These are phyloP conservation scores for Naganishia albida DNA, from an alignment of 1,284 basidiomycete genomes.

Conservation along the genomic window DNA sequence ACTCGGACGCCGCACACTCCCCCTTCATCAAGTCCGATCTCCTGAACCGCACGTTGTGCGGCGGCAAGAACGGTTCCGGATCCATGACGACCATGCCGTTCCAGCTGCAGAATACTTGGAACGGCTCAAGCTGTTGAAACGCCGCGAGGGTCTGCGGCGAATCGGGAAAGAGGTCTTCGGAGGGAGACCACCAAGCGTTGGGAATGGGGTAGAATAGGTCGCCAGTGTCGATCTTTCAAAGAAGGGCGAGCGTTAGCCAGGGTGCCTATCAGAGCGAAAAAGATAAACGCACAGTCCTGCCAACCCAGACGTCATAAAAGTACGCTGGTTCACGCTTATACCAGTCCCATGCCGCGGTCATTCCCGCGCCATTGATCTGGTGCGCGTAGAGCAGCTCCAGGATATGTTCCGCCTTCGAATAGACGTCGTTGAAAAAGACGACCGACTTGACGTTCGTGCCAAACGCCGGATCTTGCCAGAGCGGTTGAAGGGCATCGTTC, in stretches of 20 bases:
- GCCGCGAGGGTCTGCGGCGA: slow-evolving; percentile 38
- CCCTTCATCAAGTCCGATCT: slow-evolving; percentile 38
- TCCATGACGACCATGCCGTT: slow-evolving; percentile 50
- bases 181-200: slow-evolving; percentile 48
- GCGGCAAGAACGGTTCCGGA: slow-evolving; percentile 45
- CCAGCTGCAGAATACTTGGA: slow-evolving; percentile 53
- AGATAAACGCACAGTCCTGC: slow-evolving; percentile 44
- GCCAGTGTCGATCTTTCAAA: slow-evolving; percentile 45
- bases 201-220: slow-evolving; percentile 54
- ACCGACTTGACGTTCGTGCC: slow-evolving; percentile 39
- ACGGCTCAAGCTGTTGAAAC: slow-evolving; percentile 45
- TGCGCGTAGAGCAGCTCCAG: slow-evolving; percentile 53
- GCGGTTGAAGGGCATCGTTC: slow-evolving; percentile 48
- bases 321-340: slow-evolving; percentile 48
- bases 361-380: slow-evolving; percentile 41
- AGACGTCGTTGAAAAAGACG: slow-evolving; percentile 55
- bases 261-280: neutral
- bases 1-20: slow-evolving; percentile 53
- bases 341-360: slow-evolving; percentile 54
- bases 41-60: slow-evolving; percentile 47
- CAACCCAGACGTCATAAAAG: slow-evolving; percentile 55
- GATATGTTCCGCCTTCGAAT: slow-evolving; percentile 46
- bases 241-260: neutral
- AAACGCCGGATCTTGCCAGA: slow-evolving; percentile 43
- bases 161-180: slow-evolving; percentile 45